These are phyloP conservation scores for Phaeosphaeriaceae sp. DNA, from an alignment of 2,329 filamentous ascomycete species.

Conservation along the genomic window DNA sequence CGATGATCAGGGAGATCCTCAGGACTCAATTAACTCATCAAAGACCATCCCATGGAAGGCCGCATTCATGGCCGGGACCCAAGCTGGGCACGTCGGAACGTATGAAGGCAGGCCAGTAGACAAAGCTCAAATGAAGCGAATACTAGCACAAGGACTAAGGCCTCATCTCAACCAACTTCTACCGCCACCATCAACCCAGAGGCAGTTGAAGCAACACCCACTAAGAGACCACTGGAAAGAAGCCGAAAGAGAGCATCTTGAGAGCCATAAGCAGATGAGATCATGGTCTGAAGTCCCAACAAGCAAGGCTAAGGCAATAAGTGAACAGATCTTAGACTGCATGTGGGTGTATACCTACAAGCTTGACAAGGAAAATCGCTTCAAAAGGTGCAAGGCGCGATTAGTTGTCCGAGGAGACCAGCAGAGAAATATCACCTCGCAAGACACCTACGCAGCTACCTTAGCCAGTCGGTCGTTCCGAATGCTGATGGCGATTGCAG, in stretches of 20 bases:
- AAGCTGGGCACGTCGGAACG: not conserved
- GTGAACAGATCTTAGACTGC: not conserved
- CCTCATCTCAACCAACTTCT: not conserved
- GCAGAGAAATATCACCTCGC: too few species aligned
- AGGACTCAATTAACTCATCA: not conserved
- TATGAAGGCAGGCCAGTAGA: not conserved
- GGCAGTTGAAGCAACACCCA: not conserved
- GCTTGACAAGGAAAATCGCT: slow-evolving; percentile 4
- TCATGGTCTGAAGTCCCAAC: not conserved
- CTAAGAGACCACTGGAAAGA: not conserved
- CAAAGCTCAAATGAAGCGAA: too few species aligned
- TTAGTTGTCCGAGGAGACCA: not conserved
- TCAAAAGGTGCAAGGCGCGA: slow-evolving; percentile 9
- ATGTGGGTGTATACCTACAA: slow-evolving; percentile 5
- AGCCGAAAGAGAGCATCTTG: not conserved
- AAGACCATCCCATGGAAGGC: not conserved
- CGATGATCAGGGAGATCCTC: not conserved
- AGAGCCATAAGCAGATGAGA: not conserved
- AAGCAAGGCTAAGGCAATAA: not conserved
- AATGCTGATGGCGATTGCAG: not conserved
- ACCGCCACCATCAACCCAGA: not conserved
- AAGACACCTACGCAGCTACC: too few species aligned
- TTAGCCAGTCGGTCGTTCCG: not conserved
- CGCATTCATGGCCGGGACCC: not conserved
- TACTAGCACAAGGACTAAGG: too few species aligned